phyloP scores from a whole-genome alignment of 2,329 filamentous ascomycete genomes.

The Sodiomyces alkalinus region DNA sequence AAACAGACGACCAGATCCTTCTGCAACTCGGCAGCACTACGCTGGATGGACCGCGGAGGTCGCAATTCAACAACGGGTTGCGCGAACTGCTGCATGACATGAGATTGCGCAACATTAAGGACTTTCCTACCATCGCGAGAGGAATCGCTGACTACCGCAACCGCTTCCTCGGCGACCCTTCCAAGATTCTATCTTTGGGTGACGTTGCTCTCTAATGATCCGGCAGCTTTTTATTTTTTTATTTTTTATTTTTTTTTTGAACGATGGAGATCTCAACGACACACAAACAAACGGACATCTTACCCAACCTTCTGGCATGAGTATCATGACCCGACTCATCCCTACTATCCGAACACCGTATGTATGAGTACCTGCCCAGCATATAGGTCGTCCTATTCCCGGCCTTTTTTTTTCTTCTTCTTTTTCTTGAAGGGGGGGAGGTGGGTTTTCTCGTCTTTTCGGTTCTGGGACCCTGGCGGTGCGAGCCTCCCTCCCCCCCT shows the following conservation, averaged over 20 bases:
- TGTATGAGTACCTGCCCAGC: not conserved
- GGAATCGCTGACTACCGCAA: constrained; percentile 53
- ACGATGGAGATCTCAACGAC: too few species aligned
- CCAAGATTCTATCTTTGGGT: constrained; percentile 45
- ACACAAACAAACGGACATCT: not conserved
- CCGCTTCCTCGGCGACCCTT: constrained; percentile 47
- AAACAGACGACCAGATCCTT: constrained; percentile 62
- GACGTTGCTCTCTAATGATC: constrained; percentile 20
- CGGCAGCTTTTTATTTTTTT: too few species aligned
- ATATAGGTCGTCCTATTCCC: too few species aligned
- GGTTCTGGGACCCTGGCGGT: too few species aligned
- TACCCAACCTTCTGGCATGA: not conserved
- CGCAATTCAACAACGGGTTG: constrained; percentile 47
- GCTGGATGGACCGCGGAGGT: constrained; percentile 44
- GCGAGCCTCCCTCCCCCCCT: too few species aligned
- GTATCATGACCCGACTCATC: too few species aligned
- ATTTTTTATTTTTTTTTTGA: too few species aligned
- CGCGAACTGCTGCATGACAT: constrained; percentile 44
- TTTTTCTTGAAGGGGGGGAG: too few species aligned
- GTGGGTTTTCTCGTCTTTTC: too few species aligned
- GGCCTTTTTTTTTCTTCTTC: too few species aligned
- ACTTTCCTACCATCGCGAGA: constrained; percentile 51
- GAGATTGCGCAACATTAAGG: constrained; percentile 42
- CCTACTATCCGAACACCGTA: not conserved
- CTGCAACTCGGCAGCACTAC: constrained; percentile 54